A percentile compares a stretch with the other conserved stretches of the same genome.
These are phyloP conservation scores for Silene conica DNA, from an alignment of 148 eudicot genomes.

Conservation along the genomic window DNA sequence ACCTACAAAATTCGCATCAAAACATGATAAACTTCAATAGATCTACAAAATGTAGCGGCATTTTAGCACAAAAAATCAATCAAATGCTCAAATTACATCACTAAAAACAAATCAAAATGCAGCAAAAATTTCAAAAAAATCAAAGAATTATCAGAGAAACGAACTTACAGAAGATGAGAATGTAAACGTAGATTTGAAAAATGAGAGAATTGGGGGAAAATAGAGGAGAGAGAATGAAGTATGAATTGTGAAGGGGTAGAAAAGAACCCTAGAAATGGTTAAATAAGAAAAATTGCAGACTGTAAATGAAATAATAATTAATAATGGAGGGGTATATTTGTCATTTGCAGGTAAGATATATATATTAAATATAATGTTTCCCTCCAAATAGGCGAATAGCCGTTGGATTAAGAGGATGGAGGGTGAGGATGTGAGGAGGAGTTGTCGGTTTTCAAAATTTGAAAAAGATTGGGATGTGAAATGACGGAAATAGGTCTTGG, in stretches of 20 bases:
- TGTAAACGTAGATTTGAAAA: background rate
- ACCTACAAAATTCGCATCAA: too few species aligned
- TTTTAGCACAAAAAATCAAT: background rate
- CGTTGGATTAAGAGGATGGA: slow-evolving; percentile 18
- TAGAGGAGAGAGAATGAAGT: background rate
- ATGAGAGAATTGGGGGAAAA: background rate
- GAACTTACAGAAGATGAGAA: slow-evolving; percentile 16
- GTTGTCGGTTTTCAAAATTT: background rate
- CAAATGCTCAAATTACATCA: slow-evolving; percentile 1
- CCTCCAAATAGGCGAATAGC: slow-evolving; percentile 5
- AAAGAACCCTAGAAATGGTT: slow-evolving; percentile 14
- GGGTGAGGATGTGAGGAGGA: slow-evolving; percentile 15
- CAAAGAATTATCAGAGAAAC: background rate
- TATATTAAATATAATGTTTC: slow-evolving; percentile 2
- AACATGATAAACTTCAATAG: too few species aligned
- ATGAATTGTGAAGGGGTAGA: background rate
- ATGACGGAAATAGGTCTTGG: slow-evolving; percentile 1
- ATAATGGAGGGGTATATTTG: background rate
- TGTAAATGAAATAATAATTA: background rate
- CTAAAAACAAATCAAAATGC: background rate
- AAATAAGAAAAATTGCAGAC: slow-evolving; percentile 7
- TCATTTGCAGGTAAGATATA: slow-evolving; percentile 12
- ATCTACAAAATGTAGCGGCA: background rate
- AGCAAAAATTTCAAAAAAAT: background rate
- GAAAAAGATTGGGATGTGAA: background rate